Evolutionary conservation across 2,329 filamentous ascomycete species (phyloP), one percentile per base, ranked within the genome.

Genomic region (Penicillium brasilianum): DNA sequence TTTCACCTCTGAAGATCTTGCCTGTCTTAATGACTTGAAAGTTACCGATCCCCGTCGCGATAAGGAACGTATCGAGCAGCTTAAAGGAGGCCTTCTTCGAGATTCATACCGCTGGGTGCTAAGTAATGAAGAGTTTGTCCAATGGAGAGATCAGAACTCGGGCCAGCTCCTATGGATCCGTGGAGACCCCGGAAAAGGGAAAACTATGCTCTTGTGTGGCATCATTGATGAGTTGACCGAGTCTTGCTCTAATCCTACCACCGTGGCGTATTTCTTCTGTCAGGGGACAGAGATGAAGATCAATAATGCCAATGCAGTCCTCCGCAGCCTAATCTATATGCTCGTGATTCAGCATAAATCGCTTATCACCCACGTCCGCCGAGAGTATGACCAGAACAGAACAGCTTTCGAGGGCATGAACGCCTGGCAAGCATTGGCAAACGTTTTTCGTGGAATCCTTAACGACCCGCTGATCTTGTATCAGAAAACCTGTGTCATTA

Each of bases 201-300:
- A 73, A 56, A 72, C 68, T 20, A 73, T 72, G 64, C 64, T 71
- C 1, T 16, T 71, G 14, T 67, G 66, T 10, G 62, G 68, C 5
- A 46, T 46, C 16, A 67, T 71, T n/a, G 34, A 69, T 1, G 57
- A 66, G 13, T 43, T 72, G 22, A 36, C 11, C 34, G 13, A 14
- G 34, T 14, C 10, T 13, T 36, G 34, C 34, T 36, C 34, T 14
- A 13, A 36, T 13, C 34, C 34, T 13, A 36, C 13, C 13, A 36
- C 34, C 13, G 34, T 48, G 9, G 20, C 20, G 14, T 48, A 48
- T 25, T 77, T 65, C 60, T 77, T 76, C 59, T 80, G 44, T 50
- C 55, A 57, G 43, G 36, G 8, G 7, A 57, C 30, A 3, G 8
- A 20, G 5, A 16, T 48, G 25, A 48, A 18, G 13, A 18, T 48